Conservation (phyloP, 371 early-diverging fungal species). For the Syncephalastrum monosporum region DNA sequence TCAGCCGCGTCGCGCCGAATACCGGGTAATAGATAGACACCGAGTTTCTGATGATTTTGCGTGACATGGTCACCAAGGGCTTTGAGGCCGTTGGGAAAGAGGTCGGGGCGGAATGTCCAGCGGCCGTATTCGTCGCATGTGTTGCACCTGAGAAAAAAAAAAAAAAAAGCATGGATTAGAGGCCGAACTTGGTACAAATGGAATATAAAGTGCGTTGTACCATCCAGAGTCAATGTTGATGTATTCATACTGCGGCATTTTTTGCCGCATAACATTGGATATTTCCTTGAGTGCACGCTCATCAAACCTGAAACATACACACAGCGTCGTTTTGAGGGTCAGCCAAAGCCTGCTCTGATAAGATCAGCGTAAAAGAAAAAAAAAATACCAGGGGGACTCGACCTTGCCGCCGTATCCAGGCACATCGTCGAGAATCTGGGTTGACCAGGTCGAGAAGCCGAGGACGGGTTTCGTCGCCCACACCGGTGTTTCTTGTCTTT, state of each 20-base stretch:
- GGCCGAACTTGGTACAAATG: neutral
- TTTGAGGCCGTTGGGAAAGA: slow-evolving; percentile 37
- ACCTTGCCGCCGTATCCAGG: slow-evolving; percentile 47
- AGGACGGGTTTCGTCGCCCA: slow-evolving; percentile 38
- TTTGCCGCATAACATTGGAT: slow-evolving; percentile 36
- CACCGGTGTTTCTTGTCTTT: slow-evolving; percentile 8
- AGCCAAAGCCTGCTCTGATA: neutral
- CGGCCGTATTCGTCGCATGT: slow-evolving; percentile 40
- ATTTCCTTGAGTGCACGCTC: slow-evolving; percentile 30
- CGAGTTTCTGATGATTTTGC: slow-evolving; percentile 41
- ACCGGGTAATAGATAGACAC: slow-evolving; percentile 43
- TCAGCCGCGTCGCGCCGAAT: slow-evolving; percentile 38
- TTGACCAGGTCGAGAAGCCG: slow-evolving; percentile 50
- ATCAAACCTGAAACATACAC: slow-evolving; percentile 28
- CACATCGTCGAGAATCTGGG: slow-evolving; percentile 40
- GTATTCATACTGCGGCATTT: slow-evolving; percentile 42
- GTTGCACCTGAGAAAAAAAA: slow-evolving; percentile 29
- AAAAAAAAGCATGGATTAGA: neutral
- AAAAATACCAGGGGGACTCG: slow-evolving; percentile 36
- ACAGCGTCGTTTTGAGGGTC: neutral
- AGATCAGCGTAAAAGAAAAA: neutral
- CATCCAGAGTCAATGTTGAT: slow-evolving; percentile 51
- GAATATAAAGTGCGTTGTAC: slow-evolving; percentile 13
- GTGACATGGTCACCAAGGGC: slow-evolving; percentile 28
- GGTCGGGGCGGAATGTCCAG: slow-evolving; percentile 34